Conservation (phyloP, 306 rosid genomes). For the Rosa lucieae region DNA sequence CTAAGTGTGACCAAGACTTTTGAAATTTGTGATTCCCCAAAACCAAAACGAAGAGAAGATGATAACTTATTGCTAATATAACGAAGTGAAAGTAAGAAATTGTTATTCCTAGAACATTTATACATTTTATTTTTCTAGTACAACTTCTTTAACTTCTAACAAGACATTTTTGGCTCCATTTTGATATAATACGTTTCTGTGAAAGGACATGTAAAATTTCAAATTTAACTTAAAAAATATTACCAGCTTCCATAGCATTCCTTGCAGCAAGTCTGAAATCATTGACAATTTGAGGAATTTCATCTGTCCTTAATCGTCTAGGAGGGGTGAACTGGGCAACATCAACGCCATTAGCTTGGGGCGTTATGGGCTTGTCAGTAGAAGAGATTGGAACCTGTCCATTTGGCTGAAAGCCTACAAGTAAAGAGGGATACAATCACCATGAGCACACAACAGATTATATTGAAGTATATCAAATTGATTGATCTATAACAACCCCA, state of each 20-base stretch:
- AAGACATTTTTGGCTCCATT: background rate
- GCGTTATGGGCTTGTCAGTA: conserved; percentile 48
- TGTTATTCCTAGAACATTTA: background rate
- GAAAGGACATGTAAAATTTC: background rate
- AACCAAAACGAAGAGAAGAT: background rate
- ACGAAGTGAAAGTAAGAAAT: background rate
- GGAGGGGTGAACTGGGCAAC: conserved; percentile 46
- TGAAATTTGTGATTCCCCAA: background rate
- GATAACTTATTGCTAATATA: background rate
- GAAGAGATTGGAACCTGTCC: conserved; percentile 57
- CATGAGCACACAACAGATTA: too few relatives aligned
- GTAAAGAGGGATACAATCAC: background rate
- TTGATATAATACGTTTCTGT: background rate
- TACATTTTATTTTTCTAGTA: background rate
- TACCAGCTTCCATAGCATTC: conserved; percentile 69
- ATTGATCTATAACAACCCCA: too few relatives aligned
- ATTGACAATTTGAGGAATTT: conserved; percentile 47
- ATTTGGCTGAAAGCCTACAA: conserved; percentile 50
- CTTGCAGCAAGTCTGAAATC: conserved; percentile 51
- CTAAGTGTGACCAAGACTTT: background rate
- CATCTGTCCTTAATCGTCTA: conserved; percentile 47
- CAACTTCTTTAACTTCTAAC: background rate
- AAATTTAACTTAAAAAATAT: background rate
- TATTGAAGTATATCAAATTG: too few relatives aligned
- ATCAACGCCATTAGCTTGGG: conserved; percentile 33